A percentile compares a stretch with the other conserved stretches of the same genome.
Conservation (phyloP, 2,329 filamentous ascomycete genomes). For the Penicillium sp. region DNA sequence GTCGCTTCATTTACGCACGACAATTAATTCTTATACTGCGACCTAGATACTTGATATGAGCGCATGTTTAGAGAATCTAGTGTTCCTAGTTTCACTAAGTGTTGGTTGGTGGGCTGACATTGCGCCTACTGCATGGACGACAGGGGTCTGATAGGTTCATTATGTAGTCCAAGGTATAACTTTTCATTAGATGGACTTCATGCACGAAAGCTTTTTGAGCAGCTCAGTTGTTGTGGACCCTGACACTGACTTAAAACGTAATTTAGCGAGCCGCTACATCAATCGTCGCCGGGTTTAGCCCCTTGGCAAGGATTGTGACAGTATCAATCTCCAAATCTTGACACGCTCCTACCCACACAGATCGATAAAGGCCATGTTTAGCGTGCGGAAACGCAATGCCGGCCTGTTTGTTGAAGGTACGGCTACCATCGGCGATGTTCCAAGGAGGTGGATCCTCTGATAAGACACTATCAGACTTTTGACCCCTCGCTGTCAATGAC, state of each 20-base stretch:
- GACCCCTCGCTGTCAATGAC: constrained; percentile 1
- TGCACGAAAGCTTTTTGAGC: neutral
- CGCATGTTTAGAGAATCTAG: no score
- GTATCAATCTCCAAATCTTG: neutral
- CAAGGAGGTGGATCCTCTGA: constrained; percentile 12
- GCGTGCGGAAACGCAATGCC: neutral
- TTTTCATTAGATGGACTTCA: neutral
- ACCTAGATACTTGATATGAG: no score
- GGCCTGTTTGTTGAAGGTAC: neutral
- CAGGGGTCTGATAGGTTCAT: neutral
- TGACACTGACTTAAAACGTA: neutral
- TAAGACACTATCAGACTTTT: constrained; percentile 8
- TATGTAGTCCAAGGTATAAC: neutral
- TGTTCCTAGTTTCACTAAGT: no score
- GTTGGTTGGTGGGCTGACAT: no score
- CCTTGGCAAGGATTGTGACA: neutral
- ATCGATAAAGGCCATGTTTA: neutral
- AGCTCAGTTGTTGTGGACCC: neutral
- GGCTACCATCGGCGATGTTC: constrained; percentile 14
- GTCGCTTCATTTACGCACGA: no score
- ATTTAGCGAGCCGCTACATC: neutral
- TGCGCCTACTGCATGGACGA: neutral
- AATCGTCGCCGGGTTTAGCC: neutral
- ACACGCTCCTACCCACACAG: neutral
- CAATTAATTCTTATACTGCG: no score